Percentiles rank a stretch among this genome's conserved stretches.
phyloP scores from a whole-genome alignment of 1,284 basidiomycete genomes.

The Ustilago trichophora region DNA sequence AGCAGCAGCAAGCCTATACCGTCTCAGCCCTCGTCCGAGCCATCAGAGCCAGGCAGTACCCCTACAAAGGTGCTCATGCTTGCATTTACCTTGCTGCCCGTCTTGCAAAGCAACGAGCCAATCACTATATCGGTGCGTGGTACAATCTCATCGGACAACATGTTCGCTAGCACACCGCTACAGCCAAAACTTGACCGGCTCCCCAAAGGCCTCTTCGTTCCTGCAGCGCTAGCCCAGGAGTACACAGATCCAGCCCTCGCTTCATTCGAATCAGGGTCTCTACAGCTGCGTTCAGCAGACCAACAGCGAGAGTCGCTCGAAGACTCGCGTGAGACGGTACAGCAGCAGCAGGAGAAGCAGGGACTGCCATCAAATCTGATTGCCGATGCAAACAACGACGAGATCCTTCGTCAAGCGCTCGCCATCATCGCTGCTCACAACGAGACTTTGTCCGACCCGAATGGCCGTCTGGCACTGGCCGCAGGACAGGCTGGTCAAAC shows the following conservation, averaged over 20 bases:
- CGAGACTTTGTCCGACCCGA: constrained; percentile 1
- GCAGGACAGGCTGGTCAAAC: neutral
- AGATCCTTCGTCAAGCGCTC: constrained; percentile 24
- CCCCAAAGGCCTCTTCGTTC: constrained; percentile 11
- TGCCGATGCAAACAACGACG: constrained; percentile 1
- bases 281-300: neutral
- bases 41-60: neutral
- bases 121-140: constrained; percentile 14
- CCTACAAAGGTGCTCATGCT: constrained; percentile 11
- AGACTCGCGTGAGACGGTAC: constrained; percentile 25
- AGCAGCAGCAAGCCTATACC: constrained; percentile 8
- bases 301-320: constrained; percentile 16
- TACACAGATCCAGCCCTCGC: neutral
- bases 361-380: neutral
- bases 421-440: constrained; percentile 32
- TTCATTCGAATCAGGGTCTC: neutral
- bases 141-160: neutral
- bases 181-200: neutral
- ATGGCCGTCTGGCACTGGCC: neutral
- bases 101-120: constrained; percentile 23
- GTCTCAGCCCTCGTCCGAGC: constrained; percentile 17
- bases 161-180: neutral
- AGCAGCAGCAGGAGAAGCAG: neutral
- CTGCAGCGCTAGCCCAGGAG: constrained; percentile 1
- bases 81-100: constrained; percentile 25